Evolutionary conservation across 192 early-diverging fungal genomes (phyloP), one percentile per base, ranked within the genome.

Genomic region (Pecoramyces ruminantium): DNA sequence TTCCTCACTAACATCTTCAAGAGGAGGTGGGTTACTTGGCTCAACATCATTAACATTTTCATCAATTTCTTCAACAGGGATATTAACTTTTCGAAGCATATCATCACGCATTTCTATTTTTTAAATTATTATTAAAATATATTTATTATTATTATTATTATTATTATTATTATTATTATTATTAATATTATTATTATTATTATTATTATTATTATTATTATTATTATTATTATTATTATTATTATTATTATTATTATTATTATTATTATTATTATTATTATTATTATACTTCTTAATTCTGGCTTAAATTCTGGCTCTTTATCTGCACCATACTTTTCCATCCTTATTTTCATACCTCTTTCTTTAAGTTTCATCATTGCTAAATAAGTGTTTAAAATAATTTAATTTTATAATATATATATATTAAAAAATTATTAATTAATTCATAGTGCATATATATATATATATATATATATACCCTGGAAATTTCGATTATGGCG

Each of bases 401-500:
- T n/a, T n/a, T n/a, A n/a, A n/a, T n/a, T n/a, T n/a, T n/a, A n/a
- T n/a, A n/a, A n/a, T n/a, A n/a, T n/a, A n/a, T n/a, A n/a, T n/a
- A n/a, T n/a, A n/a, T n/a, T n/a, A n/a, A n/a, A n/a, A n/a, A n/a
- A n/a, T n/a, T n/a, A n/a, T n/a, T n/a, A n/a, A n/a, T n/a, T n/a
- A n/a, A n/a, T n/a, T n/a, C n/a, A n/a, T n/a, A n/a, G n/a, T n/a
- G n/a, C 14, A 40, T 40, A 40, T 40, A 14, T 40, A 2, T 40
- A 14, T 14, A 40, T 40, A 14, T 40, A 13, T 13, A 40, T 15
- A 40, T 15, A 40, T 2, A 51, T 27, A 67, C 51, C 51, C 9
- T 67, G 51, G 25, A 91, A 91, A 83, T 89, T 91, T 38, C 82
- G 79, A n/a, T 88, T 81, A 67, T 90, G 88, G 29, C 83, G 84